Percentiles rank a stretch among this genome's conserved stretches.
phyloP scores from a whole-genome alignment of 495 filamentous ascomycete species.

The Cairneyella variabilis region DNA sequence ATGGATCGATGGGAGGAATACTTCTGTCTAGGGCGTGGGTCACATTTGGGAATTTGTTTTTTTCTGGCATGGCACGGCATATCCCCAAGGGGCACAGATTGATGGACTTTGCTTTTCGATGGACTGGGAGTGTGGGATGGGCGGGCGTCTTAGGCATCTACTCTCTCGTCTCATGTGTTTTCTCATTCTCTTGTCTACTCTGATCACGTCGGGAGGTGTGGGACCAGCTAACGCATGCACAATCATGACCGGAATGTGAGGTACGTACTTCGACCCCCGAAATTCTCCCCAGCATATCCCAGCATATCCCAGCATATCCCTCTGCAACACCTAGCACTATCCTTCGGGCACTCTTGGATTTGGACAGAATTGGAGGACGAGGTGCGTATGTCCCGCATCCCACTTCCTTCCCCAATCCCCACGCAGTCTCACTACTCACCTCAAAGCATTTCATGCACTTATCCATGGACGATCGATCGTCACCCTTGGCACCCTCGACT shows the following conservation, averaged over 20 bases:
- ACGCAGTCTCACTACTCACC: slow-evolving; percentile 18
- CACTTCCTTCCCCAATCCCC: neutral
- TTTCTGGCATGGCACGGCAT: slow-evolving; percentile 6
- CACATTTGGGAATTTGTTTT: slow-evolving; percentile 4
- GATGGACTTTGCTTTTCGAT: slow-evolving; percentile 1
- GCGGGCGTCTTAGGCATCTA: slow-evolving; percentile 21
- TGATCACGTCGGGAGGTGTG: slow-evolving; percentile 15
- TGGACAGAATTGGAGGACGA: neutral
- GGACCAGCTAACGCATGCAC: neutral
- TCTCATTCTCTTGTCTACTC: slow-evolving; percentile 5
- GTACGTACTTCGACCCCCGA: slow-evolving; percentile 19
- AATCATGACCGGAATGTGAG: slow-evolving; percentile 6
- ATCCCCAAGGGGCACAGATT: slow-evolving; percentile 1
- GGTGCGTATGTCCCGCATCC: neutral
- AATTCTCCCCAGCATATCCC: slow-evolving; percentile 3
- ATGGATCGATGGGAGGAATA: neutral
- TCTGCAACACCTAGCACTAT: neutral
- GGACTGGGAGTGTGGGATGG: neutral
- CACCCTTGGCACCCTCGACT: neutral
- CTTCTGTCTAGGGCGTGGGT: slow-evolving; percentile 4
- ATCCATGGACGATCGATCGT: neutral
- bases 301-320: neutral
- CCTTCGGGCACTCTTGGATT: neutral
- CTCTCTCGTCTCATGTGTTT: slow-evolving; percentile 21
- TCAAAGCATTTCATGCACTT: slow-evolving; percentile 11